Evolutionary conservation across 2,329 filamentous ascomycete species (phyloP).

Genomic region (Aureobasidium leucospermi): DNA sequence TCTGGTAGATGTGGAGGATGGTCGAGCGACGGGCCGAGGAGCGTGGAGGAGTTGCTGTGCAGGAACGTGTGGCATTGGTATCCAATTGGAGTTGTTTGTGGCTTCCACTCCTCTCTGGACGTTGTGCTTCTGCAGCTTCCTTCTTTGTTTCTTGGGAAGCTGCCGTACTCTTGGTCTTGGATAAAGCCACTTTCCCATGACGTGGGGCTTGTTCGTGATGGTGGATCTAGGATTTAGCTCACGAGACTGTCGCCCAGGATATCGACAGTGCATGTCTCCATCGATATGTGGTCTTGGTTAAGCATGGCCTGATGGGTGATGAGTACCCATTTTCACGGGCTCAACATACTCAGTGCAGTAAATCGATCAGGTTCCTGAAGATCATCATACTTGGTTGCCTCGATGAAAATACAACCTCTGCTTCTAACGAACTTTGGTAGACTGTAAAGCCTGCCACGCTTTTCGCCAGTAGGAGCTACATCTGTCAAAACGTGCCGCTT

Average conservation of each 20-base stretch:
- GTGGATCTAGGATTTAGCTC: neutral
- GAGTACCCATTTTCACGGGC: neutral
- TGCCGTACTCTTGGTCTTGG: neutral
- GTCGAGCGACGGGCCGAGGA: neutral
- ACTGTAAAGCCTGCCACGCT: neutral
- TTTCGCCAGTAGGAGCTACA: neutral
- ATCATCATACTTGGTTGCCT: neutral
- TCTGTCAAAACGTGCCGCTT: slow-evolving; percentile 7
- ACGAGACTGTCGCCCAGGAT: neutral
- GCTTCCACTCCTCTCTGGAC: neutral
- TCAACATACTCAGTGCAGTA: neutral
- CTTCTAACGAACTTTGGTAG: neutral
- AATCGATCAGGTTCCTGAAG: neutral
- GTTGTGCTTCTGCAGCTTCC: neutral
- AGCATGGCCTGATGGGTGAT: neutral
- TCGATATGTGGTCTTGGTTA: neutral
- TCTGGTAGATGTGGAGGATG: neutral
- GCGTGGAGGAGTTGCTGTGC: neutral
- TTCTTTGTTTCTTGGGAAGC: neutral
- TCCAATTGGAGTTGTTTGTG: neutral
- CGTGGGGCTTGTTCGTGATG: neutral
- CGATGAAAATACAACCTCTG: neutral
- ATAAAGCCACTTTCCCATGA: neutral
- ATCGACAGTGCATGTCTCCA: neutral
- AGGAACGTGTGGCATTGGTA: neutral